These are phyloP conservation scores for Serendipita vermifera DNA, from an alignment of 768 basidiomycete genomes.

Conservation along the genomic window DNA sequence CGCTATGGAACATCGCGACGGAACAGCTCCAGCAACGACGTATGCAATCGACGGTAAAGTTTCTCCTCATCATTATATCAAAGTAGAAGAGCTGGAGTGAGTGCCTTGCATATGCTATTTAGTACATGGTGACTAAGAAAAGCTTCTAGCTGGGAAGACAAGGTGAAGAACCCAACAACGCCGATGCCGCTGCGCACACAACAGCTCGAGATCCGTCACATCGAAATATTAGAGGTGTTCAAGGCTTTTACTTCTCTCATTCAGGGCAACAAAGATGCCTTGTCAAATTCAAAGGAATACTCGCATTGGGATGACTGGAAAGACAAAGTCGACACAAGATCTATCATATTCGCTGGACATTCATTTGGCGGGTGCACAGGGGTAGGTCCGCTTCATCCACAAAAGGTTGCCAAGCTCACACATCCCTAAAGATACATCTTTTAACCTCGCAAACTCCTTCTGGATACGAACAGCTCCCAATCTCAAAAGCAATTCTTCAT, in stretches of 20 bases:
- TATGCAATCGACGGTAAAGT: slow-evolving; percentile 25
- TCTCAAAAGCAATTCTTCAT: slow-evolving; percentile 46
- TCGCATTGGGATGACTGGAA: slow-evolving; percentile 24
- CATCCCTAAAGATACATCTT: slow-evolving; percentile 36
- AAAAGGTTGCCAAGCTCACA: neutral
- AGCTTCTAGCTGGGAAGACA: slow-evolving; percentile 23
- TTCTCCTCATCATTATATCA: slow-evolving; percentile 35
- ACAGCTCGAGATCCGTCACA: slow-evolving; percentile 55
- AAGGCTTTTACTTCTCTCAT: slow-evolving; percentile 46
- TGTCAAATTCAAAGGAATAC: slow-evolving; percentile 37
- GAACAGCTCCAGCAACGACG: slow-evolving; percentile 46
- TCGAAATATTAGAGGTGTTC: slow-evolving; percentile 56
- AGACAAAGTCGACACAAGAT: slow-evolving; percentile 19
- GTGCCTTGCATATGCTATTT: slow-evolving; percentile 13
- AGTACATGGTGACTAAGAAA: slow-evolving; percentile 17
- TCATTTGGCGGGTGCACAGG: slow-evolving; percentile 43
- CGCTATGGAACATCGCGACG: slow-evolving; percentile 75
- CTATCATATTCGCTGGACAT: slow-evolving; percentile 37
- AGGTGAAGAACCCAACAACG: slow-evolving; percentile 17
- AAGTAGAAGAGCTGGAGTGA: slow-evolving; percentile 36
- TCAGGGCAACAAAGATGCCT: slow-evolving; percentile 23
- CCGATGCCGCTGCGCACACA: slow-evolving; percentile 44
- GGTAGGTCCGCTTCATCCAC: slow-evolving; percentile 23
- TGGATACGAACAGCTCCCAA: slow-evolving; percentile 34
- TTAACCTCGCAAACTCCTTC: slow-evolving; percentile 37